A percentile compares a stretch with the other conserved stretches of the same genome.
Conservation (phyloP, 495 filamentous ascomycete genomes). For the Aspergillus hancockii region DNA sequence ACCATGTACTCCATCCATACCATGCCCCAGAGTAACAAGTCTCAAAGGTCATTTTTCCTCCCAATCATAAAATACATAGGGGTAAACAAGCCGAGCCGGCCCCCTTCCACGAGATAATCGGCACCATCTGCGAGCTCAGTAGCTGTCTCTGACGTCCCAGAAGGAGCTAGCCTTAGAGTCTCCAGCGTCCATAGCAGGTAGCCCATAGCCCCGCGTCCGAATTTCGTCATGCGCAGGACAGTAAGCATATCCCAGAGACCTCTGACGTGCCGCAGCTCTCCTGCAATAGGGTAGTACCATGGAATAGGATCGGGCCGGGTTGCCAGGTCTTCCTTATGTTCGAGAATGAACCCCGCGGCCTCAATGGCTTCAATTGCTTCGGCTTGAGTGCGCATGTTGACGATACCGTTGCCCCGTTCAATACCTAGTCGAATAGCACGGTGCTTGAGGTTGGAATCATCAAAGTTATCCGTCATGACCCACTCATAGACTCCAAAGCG, state of each 20-base stretch:
- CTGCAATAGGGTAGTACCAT: constrained; percentile 10
- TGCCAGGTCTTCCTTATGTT: constrained; percentile 8
- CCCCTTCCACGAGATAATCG: constrained; percentile 3
- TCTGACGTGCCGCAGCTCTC: neutral
- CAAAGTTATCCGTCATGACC: constrained; percentile 9
- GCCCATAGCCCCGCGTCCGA: constrained; percentile 6
- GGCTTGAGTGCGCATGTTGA: constrained; percentile 4
- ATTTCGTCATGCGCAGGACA: constrained; percentile 9
- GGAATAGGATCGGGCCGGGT: constrained; percentile 4
- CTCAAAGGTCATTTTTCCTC: constrained; percentile 2
- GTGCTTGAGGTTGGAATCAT: constrained; percentile 5
- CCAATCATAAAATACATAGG: constrained; percentile 8
- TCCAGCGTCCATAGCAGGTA: constrained; percentile 5
- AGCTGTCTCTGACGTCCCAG: constrained; percentile 6
- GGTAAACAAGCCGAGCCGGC: neutral
- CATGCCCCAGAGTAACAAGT: neutral
- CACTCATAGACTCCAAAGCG: constrained; percentile 9
- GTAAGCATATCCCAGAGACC: constrained; percentile 7
- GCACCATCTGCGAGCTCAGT: constrained; percentile 7
- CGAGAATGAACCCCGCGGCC: constrained; percentile 4
- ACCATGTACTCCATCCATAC: neutral
- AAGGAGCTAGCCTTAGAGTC: constrained; percentile 1
- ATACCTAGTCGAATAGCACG: constrained; percentile 7
- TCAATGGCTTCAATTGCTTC: constrained; percentile 4
- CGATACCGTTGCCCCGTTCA: constrained; percentile 9